Base-by-base conservation (phyloP, 1,284 basidiomycete species). In the Austroboletus niveus region DNA sequence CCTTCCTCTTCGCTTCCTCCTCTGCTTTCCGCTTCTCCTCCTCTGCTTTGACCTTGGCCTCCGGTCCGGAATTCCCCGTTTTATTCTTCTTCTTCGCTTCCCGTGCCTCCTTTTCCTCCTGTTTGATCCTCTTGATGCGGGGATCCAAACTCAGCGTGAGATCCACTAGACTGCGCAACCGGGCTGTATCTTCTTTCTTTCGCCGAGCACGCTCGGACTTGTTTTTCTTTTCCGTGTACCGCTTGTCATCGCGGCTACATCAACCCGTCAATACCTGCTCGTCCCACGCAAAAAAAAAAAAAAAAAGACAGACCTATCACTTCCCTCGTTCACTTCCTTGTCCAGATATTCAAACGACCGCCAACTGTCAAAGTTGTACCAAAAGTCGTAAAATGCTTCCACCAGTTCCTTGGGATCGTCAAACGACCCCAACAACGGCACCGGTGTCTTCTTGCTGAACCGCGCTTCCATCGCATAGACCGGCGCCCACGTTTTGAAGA, bases 311-410 rank as follows among this genome's bases (percentile, higher is more conserved):
- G 48, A 91, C 89, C 82, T 93, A 70, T 99, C 96, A 57, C 89
- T 92, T 29, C 96, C 96, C 74, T 99, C 96, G 73, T 98, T 98
- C 59, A 94, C 88, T 72, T 99, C 96, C 80, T 99, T 99, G 77
- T 99, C 96, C 62, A 92, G 78, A 79, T 95, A 98, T 75, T 99
- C 96, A 69, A 99, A 99, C 71, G 88, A 92, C 60, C 97, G 79
- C 97, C 97, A 99, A 65, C 89, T 92, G 72, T 98, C 95, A 73
- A 99, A 98, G 81, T 97, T 97, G 81, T 98, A 98, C 92, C 93
- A 99, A 73, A 96, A 98, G 74, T 98, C 90, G 79, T 98, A 99
- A 78, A 99, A 98, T 17, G 76, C 80, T 72, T 98, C 92, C 56
- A 98, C 95, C 54, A 85, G 81, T 54, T 84, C 82, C 72, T 96